Evolutionary conservation across 306 rosid species (phyloP).

Genomic region (Vicia villosa): DNA sequence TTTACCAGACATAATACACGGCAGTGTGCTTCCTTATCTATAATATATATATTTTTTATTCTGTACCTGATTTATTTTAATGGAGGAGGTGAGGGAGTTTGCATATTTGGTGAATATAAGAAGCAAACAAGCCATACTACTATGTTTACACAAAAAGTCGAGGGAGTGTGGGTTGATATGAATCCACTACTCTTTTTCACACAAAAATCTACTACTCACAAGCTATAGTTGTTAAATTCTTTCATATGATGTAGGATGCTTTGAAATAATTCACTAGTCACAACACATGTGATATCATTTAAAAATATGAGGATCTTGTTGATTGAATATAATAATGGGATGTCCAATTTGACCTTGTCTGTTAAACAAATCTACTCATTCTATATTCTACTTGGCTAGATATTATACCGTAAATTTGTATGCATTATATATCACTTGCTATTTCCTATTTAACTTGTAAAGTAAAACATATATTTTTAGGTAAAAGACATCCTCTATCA

Average conservation of each 20-base stretch:
- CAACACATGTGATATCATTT: conserved; percentile 19
- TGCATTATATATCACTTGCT: background rate
- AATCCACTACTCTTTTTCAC: background rate
- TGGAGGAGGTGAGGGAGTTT: background rate
- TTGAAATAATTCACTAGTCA: conserved; percentile 10
- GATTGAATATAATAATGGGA: conserved; percentile 9
- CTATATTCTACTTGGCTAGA: conserved; percentile 8
- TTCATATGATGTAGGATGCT: conserved; percentile 25
- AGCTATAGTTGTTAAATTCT: conserved; percentile 10
- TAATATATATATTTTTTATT: background rate
- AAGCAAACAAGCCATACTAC: conserved; percentile 12
- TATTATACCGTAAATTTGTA: background rate
- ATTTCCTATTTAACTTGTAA: conserved; percentile 21
- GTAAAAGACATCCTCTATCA: conserved; percentile 83
- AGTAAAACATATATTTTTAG: conserved; percentile 41
- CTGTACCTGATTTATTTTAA: background rate
- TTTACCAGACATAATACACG: background rate
- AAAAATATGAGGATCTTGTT: conserved; percentile 20
- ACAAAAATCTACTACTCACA: background rate
- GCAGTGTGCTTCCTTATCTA: background rate
- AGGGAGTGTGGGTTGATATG: conserved; percentile 8
- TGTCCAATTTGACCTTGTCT: conserved; percentile 22
- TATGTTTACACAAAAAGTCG: background rate
- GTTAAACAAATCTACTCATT: conserved; percentile 23
- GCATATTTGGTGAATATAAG: conserved; percentile 2